Conservation (phyloP, 2,329 filamentous ascomycete genomes). For the Penicillium psychrosexuale region DNA sequence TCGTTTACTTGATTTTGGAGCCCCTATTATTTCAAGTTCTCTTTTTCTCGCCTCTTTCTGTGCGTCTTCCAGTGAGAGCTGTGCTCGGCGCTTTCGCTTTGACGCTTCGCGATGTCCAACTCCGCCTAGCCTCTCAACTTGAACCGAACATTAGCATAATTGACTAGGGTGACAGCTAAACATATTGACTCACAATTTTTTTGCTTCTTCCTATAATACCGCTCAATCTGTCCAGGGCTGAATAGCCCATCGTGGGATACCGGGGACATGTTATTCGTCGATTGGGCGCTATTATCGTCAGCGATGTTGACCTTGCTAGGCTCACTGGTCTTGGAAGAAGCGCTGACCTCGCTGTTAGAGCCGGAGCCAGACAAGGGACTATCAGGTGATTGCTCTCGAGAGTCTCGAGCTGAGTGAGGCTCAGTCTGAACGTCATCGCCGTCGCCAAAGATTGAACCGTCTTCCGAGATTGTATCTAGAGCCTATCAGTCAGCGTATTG, state of each 20-base stretch:
- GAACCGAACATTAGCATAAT: neutral
- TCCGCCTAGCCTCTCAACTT: neutral
- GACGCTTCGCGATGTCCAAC: neutral
- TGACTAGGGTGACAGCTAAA: neutral
- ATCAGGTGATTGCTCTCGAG: neutral
- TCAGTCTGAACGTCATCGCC: neutral
- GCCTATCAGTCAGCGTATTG: neutral
- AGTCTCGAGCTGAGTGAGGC: neutral
- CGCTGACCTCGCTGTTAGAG: neutral
- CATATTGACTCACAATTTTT: neutral
- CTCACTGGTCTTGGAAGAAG: neutral
- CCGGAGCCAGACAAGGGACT: neutral
- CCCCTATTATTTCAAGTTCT: neutral
- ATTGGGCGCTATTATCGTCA: slow-evolving; percentile 1
- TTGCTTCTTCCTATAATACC: neutral
- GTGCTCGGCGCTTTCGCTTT: neutral
- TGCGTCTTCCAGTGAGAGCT: neutral
- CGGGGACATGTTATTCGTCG: neutral
- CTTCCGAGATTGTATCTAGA: neutral
- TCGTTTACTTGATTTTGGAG: neutral
- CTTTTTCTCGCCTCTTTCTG: neutral
- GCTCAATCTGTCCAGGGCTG: neutral
- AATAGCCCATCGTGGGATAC: neutral
- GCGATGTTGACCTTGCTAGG: neutral
- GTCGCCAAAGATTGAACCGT: neutral